phyloP scores from a whole-genome alignment of 2,329 filamentous ascomycete species.

The Ophiocordyceps sinensis region DNA sequence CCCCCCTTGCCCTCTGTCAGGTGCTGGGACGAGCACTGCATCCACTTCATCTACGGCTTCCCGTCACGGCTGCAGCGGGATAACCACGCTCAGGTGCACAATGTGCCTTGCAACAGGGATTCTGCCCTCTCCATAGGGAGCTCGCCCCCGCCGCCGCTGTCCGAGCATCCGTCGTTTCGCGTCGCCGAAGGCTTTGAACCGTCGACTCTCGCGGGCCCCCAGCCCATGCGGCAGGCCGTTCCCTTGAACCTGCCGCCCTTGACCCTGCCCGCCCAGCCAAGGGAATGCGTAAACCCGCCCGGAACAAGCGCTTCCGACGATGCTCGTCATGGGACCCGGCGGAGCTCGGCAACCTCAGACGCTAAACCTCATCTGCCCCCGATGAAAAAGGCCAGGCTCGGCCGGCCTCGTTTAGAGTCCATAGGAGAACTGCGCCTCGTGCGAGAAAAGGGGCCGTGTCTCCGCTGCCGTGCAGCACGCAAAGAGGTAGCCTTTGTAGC shows the following conservation, averaged over 20 bases:
- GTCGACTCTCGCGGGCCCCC: neutral
- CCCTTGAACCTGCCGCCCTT: conserved; percentile 5
- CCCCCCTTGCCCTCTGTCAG: conserved; percentile 25
- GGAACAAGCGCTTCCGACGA: conserved; percentile 21
- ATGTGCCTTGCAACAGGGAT: conserved; percentile 24
- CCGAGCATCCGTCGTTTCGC: conserved; percentile 1
- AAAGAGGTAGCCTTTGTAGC: conserved; percentile 24
- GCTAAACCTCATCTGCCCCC: conserved; percentile 38
- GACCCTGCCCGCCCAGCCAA: conserved; percentile 3
- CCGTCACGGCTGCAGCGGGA: conserved; percentile 34
- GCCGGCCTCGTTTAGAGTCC: conserved; percentile 38
- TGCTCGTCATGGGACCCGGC: conserved; percentile 19
- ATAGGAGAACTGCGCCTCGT: conserved; percentile 40
- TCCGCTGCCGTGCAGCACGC: conserved; percentile 33
- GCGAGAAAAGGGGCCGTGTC: conserved; percentile 31
- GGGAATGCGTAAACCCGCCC: conserved; percentile 4
- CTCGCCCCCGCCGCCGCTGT: conserved; percentile 3
- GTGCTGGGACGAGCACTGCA: conserved; percentile 39
- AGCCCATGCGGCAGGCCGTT: neutral
- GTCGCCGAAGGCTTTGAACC: neutral
- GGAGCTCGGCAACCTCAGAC: conserved; percentile 30
- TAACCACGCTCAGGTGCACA: conserved; percentile 33
- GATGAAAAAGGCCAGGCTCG: conserved; percentile 36
- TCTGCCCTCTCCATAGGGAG: conserved; percentile 25
- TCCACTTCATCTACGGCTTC: conserved; percentile 46